Percentiles rank a stretch among this genome's conserved stretches.
Conservation (phyloP, 2,329 filamentous ascomycete species). For the Incumbomyces lentus region DNA sequence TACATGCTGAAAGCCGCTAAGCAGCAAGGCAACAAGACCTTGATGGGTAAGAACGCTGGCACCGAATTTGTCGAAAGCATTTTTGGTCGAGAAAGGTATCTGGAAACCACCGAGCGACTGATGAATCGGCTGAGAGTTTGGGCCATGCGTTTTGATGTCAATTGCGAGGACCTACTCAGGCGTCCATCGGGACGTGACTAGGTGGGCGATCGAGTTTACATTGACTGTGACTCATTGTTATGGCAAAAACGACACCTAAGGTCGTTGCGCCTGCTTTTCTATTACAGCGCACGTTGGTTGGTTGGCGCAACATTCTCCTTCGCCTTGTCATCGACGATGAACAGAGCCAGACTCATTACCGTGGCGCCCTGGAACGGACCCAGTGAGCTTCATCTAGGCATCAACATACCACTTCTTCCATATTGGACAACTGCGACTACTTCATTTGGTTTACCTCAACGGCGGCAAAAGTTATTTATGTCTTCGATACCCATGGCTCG, state of each 20-base stretch:
- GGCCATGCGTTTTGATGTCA: constrained; percentile 89
- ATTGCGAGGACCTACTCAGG: constrained; percentile 79
- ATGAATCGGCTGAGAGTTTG: constrained; percentile 83
- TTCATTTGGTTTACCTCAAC: background rate
- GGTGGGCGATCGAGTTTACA: constrained; percentile 21
- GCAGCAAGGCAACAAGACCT: constrained; percentile 54
- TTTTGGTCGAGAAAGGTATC: constrained; percentile 81
- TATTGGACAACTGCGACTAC: no score
- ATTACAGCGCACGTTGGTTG: background rate
- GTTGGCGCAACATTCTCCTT: background rate
- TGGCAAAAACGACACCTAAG: background rate
- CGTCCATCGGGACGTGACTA: constrained; percentile 31
- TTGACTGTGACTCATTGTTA: constrained; percentile 3
- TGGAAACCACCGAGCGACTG: constrained; percentile 81
- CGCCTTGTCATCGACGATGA: background rate
- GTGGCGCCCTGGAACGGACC: background rate
- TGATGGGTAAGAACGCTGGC: constrained; percentile 80
- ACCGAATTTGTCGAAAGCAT: constrained; percentile 94
- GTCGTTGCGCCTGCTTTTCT: background rate
- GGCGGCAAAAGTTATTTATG: constrained; percentile 8
- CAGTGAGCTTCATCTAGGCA: background rate
- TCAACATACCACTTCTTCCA: background rate
- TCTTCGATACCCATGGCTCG: constrained; percentile 1
- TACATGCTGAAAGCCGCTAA: constrained; percentile 90
- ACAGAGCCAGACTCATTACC: constrained; percentile 1